Evolutionary conservation across 1,284 basidiomycete species (phyloP).

Genomic region (Puccinia polysora): DNA sequence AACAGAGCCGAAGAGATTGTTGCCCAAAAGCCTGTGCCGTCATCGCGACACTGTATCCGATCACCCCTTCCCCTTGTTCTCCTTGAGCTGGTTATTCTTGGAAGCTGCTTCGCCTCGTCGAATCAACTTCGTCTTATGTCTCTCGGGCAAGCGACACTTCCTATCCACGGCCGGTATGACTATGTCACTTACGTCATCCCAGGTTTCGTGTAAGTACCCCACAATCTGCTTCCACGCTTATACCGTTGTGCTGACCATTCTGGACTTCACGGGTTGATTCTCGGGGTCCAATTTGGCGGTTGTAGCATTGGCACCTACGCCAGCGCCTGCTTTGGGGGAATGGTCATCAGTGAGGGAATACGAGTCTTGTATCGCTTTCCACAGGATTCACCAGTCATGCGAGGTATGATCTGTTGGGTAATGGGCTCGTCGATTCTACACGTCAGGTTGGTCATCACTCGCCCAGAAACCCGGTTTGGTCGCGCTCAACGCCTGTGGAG

Average conservation of each 20-base stretch:
- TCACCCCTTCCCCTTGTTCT: no score
- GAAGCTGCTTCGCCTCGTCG: no score
- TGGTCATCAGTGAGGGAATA: conserved; percentile 37
- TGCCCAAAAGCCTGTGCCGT: no score
- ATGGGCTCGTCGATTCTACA: conserved; percentile 26
- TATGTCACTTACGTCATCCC: conserved; percentile 14
- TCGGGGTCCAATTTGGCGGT: background rate
- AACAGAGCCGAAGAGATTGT: no score
- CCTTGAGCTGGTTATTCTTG: no score
- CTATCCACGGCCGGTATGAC: conserved; percentile 16
- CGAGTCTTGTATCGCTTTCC: conserved; percentile 42
- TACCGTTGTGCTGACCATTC: background rate
- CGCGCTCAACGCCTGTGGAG: no score
- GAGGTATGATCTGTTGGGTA: conserved; percentile 6
- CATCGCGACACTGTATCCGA: no score
- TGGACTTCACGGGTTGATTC: background rate
- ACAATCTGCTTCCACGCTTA: background rate
- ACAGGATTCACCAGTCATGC: conserved; percentile 15
- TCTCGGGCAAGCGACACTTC: background rate
- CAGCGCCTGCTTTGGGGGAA: conserved; percentile 35
- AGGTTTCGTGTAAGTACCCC: conserved; percentile 17
- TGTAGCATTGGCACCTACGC: conserved; percentile 26
- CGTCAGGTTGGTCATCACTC: conserved; percentile 3
- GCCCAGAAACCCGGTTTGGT: no score
- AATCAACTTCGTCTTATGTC: no score